Conservation (phyloP, 2,329 filamentous ascomycete genomes). For the Monilinia vaccinii-corymbosi region DNA sequence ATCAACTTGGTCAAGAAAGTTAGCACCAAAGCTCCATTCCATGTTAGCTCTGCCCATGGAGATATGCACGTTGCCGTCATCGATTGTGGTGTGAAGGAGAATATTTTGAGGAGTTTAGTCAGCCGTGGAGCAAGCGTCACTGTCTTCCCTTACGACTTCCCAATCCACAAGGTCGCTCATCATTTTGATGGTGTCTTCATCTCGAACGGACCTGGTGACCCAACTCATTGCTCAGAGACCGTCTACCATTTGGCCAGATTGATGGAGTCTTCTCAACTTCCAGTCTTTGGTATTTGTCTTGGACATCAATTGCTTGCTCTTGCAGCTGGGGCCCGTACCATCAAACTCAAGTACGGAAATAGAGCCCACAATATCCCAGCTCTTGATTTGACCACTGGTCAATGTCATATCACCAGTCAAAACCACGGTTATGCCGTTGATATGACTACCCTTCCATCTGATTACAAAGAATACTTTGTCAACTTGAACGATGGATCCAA, state of each 20-base stretch:
- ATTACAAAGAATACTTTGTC: conserved; percentile 97
- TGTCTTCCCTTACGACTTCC: conserved; percentile 92
- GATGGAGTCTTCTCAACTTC: conserved; percentile 84
- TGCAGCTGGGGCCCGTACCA: conserved; percentile 77
- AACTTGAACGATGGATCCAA: conserved; percentile 98
- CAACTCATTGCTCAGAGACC: conserved; percentile 90
- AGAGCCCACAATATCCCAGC: conserved; percentile 97
- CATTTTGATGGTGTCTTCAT: conserved; percentile 99
- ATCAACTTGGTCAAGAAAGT: conserved; percentile 96
- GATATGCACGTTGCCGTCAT: conserved; percentile 87
- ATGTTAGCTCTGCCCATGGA: conserved; percentile 76
- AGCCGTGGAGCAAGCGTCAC: conserved; percentile 86
- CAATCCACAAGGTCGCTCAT: conserved; percentile 94
- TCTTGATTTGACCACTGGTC: conserved; percentile 85
- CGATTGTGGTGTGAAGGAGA: conserved; percentile 99
- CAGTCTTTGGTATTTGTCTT: conserved; percentile 96
- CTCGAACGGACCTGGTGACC: conserved; percentile 96
- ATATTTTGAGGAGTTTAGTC: conserved; percentile 92
- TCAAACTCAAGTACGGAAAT: conserved; percentile 99
- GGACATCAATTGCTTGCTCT: conserved; percentile 93
- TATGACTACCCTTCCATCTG: conserved; percentile 65
- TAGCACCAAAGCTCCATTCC: conserved; percentile 96
- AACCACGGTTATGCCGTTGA: conserved; percentile 98
- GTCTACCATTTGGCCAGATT: conserved; percentile 85
- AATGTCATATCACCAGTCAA: conserved; percentile 97